Percentiles rank a stretch among this genome's conserved stretches.
Evolutionary conservation across 2,329 filamentous ascomycete genomes (phyloP).

Genomic region (Trichoderma polysporum): DNA sequence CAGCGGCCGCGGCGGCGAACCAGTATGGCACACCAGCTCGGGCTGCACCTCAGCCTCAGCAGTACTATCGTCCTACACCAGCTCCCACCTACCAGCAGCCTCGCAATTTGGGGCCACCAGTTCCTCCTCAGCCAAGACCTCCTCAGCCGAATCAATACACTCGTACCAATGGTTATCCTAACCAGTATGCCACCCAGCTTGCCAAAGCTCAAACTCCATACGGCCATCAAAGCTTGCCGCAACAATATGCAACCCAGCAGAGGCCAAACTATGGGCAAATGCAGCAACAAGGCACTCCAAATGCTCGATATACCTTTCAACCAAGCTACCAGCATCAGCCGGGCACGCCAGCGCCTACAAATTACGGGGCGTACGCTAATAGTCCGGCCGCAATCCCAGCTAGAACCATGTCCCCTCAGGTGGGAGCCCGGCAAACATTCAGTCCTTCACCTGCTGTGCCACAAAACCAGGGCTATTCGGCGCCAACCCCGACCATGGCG

Average conservation of each 20-base stretch:
- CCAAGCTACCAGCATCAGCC: slow-evolving; percentile 40
- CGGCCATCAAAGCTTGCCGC: slow-evolving; percentile 50
- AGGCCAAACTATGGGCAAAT: slow-evolving; percentile 46
- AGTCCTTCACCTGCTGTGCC: slow-evolving; percentile 42
- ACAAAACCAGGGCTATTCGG: slow-evolving; percentile 35
- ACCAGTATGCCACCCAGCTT: slow-evolving; percentile 49
- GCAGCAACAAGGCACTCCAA: slow-evolving; percentile 43
- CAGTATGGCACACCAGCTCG: slow-evolving; percentile 51
- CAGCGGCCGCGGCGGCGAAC: slow-evolving; percentile 30
- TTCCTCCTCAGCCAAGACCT: slow-evolving; percentile 30
- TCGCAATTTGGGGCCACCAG: slow-evolving; percentile 35
- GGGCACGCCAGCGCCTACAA: slow-evolving; percentile 39
- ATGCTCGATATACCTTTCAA: slow-evolving; percentile 44
- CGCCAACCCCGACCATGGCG: slow-evolving; percentile 32
- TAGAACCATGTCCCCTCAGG: slow-evolving; percentile 47
- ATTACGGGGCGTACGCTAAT: slow-evolving; percentile 43
- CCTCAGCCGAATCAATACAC: slow-evolving; percentile 50
- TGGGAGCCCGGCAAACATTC: slow-evolving; percentile 39
- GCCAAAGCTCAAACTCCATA: slow-evolving; percentile 54
- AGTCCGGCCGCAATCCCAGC: slow-evolving; percentile 41
- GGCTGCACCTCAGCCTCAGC: slow-evolving; percentile 44
- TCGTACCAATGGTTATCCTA: slow-evolving; percentile 48
- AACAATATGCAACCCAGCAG: slow-evolving; percentile 49
- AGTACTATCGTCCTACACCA: slow-evolving; percentile 43
- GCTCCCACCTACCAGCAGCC: slow-evolving; percentile 46